A percentile compares a stretch with the other conserved stretches of the same genome.
phyloP scores from a whole-genome alignment of 495 filamentous ascomycete genomes.

The Lichenothelia convexa region DNA sequence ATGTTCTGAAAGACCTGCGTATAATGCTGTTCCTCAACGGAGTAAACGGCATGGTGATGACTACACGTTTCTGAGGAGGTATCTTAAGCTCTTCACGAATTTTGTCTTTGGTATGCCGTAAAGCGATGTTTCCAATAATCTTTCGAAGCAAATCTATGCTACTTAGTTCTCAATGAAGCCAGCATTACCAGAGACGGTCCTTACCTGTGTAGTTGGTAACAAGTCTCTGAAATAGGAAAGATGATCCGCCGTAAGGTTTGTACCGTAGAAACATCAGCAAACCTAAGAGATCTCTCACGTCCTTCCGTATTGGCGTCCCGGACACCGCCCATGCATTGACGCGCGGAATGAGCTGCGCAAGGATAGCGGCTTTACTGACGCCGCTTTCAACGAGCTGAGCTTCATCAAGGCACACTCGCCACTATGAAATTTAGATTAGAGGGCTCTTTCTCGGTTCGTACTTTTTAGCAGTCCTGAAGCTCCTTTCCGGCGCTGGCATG shows the following conservation, averaged over 20 bases:
- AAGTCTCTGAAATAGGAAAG: conserved; percentile 46
- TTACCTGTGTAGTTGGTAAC: conserved; percentile 36
- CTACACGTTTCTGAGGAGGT: conserved; percentile 64
- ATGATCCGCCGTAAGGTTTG: conserved; percentile 47
- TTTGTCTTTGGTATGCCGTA: conserved; percentile 71
- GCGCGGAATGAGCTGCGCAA: conserved; percentile 64
- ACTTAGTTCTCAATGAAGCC: no score
- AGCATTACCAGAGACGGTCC: no score
- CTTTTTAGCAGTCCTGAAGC: conserved; percentile 44
- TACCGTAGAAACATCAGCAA: conserved; percentile 66
- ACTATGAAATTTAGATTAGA: conserved; percentile 66
- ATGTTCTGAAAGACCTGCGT: conserved; percentile 51
- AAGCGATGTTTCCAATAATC: conserved; percentile 48
- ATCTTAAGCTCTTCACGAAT: conserved; percentile 53
- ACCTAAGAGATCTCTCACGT: conserved; percentile 48
- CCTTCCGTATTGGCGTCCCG: conserved; percentile 70
- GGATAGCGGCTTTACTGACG: conserved; percentile 60
- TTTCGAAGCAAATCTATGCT: conserved; percentile 41
- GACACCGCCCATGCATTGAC: conserved; percentile 81
- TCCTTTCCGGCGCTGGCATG: conserved; percentile 40
- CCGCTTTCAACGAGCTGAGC: conserved; percentile 90
- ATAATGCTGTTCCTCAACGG: conserved; percentile 84
- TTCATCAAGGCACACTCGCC: conserved; percentile 85
- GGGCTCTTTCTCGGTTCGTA: conserved; percentile 56
- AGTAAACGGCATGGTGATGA: conserved; percentile 79